Base-by-base conservation (phyloP, 306 rosid genomes). In the Castanea mollissima region DNA sequence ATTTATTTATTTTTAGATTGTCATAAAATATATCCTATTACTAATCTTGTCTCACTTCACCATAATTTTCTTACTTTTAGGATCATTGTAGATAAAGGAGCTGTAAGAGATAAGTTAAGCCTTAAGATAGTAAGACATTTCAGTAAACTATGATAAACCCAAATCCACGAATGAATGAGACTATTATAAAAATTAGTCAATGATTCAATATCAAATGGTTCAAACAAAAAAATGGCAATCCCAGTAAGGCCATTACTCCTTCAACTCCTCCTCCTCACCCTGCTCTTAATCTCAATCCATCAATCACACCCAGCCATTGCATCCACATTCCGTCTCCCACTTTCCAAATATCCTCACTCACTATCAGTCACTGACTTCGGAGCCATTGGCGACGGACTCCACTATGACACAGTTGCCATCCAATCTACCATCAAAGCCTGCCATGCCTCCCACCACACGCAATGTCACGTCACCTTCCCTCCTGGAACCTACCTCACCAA, bases 391-490 rank as follows among this genome's bases (percentile, higher is more conserved):
- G 90, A 95, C 34, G 97, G 97, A 73, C 2, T 71, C 83, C 80
- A 68, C 76, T 92, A 95, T 87, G 98, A 95, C 88, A 91, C 98
- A 12, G 16, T 6, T 5, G 87, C 98, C 35, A 95, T 95, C 81
- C 98, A 95, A 41, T 87, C 96, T 6, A 91, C 99, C 73, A 91
- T 95, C 76, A 71, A 95, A 90, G 77, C 86, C 62, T 94, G 99
- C 27, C 71, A 85, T 2, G 0, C 82, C 34, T 14, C 88, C 88
- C 0, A 19, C 3, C 10, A 69, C 55, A 0, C 15, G 1, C 89
- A 81, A 32, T 94, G 99, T 83, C 83, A 11, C 29, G 91, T 95
- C 57, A 80, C 59, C 14, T 92, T 95, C 77, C 99, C 95, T 1
- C 87, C 95, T 2, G 96, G 97, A 0, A 86, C 54, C 49, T 94